Percentiles rank a stretch among this genome's conserved stretches.
These are phyloP conservation scores for Lachnellula suecica DNA, from an alignment of 2,329 filamentous ascomycete species.

Conservation along the genomic window DNA sequence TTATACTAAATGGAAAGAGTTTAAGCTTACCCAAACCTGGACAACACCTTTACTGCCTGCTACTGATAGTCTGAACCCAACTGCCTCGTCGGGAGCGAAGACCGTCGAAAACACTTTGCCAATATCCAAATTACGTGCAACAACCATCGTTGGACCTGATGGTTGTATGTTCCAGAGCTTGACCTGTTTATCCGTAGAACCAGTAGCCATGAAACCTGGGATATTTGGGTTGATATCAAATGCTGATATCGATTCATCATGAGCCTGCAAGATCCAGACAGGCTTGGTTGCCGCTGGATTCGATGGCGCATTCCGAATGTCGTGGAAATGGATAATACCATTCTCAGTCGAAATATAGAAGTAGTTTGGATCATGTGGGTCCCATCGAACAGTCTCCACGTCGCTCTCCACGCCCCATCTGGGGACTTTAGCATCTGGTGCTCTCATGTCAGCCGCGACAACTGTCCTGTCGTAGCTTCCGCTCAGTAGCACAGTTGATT, in stretches of 20 bases:
- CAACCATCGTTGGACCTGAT: slow-evolving; percentile 83
- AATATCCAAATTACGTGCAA: slow-evolving; percentile 87
- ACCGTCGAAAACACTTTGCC: slow-evolving; percentile 90
- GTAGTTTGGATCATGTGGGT: slow-evolving; percentile 87
- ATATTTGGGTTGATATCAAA: slow-evolving; percentile 91
- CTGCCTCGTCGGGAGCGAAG: slow-evolving; percentile 87
- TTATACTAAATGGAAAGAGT: not conserved
- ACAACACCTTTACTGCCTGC: slow-evolving; percentile 92
- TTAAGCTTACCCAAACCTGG: slow-evolving; percentile 78
- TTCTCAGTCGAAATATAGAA: slow-evolving; percentile 96
- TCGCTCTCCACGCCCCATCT: slow-evolving; percentile 95
- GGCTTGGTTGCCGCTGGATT: slow-evolving; percentile 76
- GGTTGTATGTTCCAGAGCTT: slow-evolving; percentile 93
- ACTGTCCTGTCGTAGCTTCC: slow-evolving; percentile 95
- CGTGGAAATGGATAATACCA: slow-evolving; percentile 89
- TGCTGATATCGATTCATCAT: slow-evolving; percentile 86
- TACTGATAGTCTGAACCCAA: slow-evolving; percentile 88
- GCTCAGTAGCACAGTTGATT: slow-evolving; percentile 85
- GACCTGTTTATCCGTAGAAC: slow-evolving; percentile 89
- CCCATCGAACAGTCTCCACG: slow-evolving; percentile 90
- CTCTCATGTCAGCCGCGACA: slow-evolving; percentile 94
- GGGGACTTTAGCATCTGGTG: slow-evolving; percentile 76
- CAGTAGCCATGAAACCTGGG: slow-evolving; percentile 90
- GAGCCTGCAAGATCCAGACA: slow-evolving; percentile 92
- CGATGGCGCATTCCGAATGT: slow-evolving; percentile 73